Base-by-base conservation (phyloP, 257 asterid species). In the Striga asiatica region DNA sequence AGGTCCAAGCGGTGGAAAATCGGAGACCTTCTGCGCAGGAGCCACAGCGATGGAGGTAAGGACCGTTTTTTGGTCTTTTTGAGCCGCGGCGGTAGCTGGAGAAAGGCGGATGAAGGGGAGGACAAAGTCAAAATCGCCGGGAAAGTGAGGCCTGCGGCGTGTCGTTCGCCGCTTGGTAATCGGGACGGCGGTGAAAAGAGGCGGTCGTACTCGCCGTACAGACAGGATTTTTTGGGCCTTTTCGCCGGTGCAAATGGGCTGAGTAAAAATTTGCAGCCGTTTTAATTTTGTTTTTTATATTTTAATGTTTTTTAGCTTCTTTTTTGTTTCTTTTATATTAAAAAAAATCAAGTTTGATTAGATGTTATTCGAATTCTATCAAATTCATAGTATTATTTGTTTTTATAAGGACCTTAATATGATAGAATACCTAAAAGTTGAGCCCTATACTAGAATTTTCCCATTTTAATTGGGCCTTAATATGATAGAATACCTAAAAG, bases 131-230 rank as follows among this genome's bases (percentile, higher is more conserved):
- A n/a, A n/a, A n/a, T 38, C n/a, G n/a, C 45, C 5, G 65, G 62
- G 16, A 66, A 66, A 29, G 54, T 38, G 12, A 70, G 60, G 34
- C 2, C 54, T 37, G n/a, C n/a, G n/a, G n/a, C n/a, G n/a, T n/a
- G n/a, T n/a, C n/a, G n/a, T n/a, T n/a, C n/a, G n/a, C n/a, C n/a
- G n/a, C n/a, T n/a, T n/a, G n/a, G n/a, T n/a, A n/a, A n/a, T n/a
- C n/a, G n/a, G n/a, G n/a, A n/a, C 47, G 47, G 73, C 4, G 67
- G 67, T n/a, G 73, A 64, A 64, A 67, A 71, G 60, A 72, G 77
- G 47, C 70, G 77, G 58, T 52, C 80, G 39, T 73, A 60, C 61
- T 52, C 70, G 61, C 83, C 83, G 43, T 77, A 70, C 9, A 70
- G 68, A 11, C 72, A 57, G 70, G 83, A 77, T 53, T 58, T 73